Evolutionary conservation across 1,284 basidiomycete genomes (phyloP).

Genomic region (Tilletia walkeri): DNA sequence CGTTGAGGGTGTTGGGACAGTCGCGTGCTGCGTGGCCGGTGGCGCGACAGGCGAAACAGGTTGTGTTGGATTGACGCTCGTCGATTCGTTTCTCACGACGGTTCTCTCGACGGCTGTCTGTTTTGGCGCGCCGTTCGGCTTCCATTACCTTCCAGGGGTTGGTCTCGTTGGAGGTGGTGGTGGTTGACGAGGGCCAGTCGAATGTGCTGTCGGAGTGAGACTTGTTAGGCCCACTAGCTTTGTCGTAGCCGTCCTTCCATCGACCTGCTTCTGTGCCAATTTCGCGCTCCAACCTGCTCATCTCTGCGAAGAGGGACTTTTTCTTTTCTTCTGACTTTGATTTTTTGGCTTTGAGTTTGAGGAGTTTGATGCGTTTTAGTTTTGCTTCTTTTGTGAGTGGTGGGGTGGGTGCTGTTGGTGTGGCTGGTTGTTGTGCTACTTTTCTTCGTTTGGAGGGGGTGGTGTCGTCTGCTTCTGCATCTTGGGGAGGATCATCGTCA

Average conservation of each 20-base stretch:
- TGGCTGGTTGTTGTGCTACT: slow-evolving; percentile 27
- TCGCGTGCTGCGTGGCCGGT: slow-evolving; percentile 80
- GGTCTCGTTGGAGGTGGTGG: not conserved
- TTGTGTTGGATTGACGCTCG: slow-evolving; percentile 65
- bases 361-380: slow-evolving; percentile 49
- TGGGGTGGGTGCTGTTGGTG: slow-evolving; percentile 6
- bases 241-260: slow-evolving; percentile 31
- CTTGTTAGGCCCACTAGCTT: not conserved
- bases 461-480: slow-evolving; percentile 3
- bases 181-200: slow-evolving; percentile 19
- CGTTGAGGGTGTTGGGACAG: slow-evolving; percentile 61
- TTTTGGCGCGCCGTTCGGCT: slow-evolving; percentile 33
- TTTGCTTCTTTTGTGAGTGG: slow-evolving; percentile 35
- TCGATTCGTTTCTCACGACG: slow-evolving; percentile 69
- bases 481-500: too few relatives aligned
- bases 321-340: slow-evolving; percentile 41
- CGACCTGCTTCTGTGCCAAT: slow-evolving; percentile 30
- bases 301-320: slow-evolving; percentile 34
- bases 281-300: slow-evolving; percentile 35
- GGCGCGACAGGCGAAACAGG: slow-evolving; percentile 83
- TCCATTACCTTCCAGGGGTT: slow-evolving; percentile 26
- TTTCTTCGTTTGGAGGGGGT: slow-evolving; percentile 23
- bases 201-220: not conserved
- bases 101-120: slow-evolving; percentile 62
- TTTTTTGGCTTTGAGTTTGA: slow-evolving; percentile 50